phyloP scores from a whole-genome alignment of 2,329 filamentous ascomycete genomes.

The Albophoma yamanashiensis region DNA sequence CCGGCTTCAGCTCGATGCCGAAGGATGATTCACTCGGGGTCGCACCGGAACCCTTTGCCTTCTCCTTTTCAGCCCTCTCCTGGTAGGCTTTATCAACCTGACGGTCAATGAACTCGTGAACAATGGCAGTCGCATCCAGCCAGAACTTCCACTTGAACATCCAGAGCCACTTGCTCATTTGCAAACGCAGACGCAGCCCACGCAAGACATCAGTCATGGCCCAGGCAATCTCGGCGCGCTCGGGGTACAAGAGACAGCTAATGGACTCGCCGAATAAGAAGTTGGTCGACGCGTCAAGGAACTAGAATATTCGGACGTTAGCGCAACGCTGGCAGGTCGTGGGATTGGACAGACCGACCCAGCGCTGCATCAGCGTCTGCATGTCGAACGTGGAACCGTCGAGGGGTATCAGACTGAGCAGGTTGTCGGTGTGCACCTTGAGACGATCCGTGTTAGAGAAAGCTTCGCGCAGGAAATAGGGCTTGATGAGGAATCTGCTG shows the following conservation, averaged over 20 bases:
- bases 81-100: neutral
- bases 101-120: neutral
- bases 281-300: neutral
- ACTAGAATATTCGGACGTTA: neutral
- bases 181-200: neutral
- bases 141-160: neutral
- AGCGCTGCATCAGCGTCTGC: neutral
- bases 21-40: neutral
- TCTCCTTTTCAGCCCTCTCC: neutral
- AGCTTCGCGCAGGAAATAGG: neutral
- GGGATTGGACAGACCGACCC: neutral
- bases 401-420: neutral
- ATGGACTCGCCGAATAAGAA: neutral
- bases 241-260: neutral
- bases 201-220: neutral
- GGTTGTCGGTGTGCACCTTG: neutral
- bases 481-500: neutral
- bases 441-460: neutral
- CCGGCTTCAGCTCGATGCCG: neutral
- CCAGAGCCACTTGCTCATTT: neutral
- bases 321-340: neutral
- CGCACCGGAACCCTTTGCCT: neutral
- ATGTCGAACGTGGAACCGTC: neutral
- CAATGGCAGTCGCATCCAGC: neutral
- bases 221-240: neutral